Conservation (phyloP, 306 rosid genomes). For the Malus sylvestris region DNA sequence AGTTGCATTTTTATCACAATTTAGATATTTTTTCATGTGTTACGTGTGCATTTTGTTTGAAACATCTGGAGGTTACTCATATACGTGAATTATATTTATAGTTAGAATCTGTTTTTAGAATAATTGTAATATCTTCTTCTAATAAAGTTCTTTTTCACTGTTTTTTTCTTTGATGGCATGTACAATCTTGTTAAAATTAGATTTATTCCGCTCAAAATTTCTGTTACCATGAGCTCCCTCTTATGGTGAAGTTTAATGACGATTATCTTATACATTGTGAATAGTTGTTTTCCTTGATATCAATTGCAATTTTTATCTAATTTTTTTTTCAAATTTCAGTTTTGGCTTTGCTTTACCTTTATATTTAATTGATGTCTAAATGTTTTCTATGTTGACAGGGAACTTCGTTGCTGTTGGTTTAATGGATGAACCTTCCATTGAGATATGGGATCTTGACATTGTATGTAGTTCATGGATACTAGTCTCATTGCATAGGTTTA, state of each 20-base stretch:
- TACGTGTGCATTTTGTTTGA: constrained; percentile 3
- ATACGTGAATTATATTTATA: background rate
- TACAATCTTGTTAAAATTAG: background rate
- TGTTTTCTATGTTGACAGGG: constrained; percentile 40
- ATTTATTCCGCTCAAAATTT: background rate
- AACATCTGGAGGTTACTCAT: background rate
- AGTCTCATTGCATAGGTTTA: background rate
- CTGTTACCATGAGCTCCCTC: background rate
- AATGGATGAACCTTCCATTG: constrained; percentile 74
- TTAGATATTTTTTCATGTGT: background rate
- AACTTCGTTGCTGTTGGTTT: constrained; percentile 81
- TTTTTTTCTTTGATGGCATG: background rate
- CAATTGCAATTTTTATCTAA: background rate
- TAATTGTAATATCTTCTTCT: background rate
- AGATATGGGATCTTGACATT: constrained; percentile 94
- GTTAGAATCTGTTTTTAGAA: background rate
- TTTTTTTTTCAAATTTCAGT: background rate
- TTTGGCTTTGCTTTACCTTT: constrained; percentile 9
- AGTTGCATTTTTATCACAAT: background rate
- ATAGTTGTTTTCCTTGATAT: background rate
- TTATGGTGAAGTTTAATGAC: background rate
- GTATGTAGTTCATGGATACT: constrained; percentile 37
- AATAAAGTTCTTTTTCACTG: background rate
- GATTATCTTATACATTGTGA: background rate
- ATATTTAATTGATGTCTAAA: background rate